Conservation (phyloP, 2,329 filamentous ascomycete species). For the Fusarium agapanthi region DNA sequence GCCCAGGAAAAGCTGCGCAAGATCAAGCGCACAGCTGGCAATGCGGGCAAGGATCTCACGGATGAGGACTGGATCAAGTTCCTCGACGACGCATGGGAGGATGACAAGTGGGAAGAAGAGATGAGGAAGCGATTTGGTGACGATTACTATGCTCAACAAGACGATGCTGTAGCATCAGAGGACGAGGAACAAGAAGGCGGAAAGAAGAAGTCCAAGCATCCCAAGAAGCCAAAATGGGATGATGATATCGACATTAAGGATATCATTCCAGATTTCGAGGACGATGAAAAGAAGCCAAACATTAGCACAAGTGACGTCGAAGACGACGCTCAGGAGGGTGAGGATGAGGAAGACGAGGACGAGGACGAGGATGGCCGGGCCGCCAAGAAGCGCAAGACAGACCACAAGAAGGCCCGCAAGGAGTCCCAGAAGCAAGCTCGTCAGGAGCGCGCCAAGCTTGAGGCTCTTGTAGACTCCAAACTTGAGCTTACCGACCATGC, state of each 20-base stretch:
- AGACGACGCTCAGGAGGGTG: slow-evolving; percentile 47
- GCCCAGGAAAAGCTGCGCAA: slow-evolving; percentile 85
- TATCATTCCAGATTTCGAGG: slow-evolving; percentile 85
- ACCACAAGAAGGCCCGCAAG: slow-evolving; percentile 66
- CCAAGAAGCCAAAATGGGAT: slow-evolving; percentile 80
- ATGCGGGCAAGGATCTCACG: slow-evolving; percentile 70
- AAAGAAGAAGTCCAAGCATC: slow-evolving; percentile 55
- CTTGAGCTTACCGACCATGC: slow-evolving; percentile 77
- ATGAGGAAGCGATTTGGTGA: slow-evolving; percentile 92
- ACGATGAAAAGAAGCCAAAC: slow-evolving; percentile 63
- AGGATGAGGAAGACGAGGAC: slow-evolving; percentile 42
- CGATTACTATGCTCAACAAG: slow-evolving; percentile 83
- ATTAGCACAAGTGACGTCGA: slow-evolving; percentile 62
- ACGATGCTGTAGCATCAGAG: slow-evolving; percentile 72
- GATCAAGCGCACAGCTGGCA: slow-evolving; percentile 88
- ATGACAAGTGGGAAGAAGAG: slow-evolving; percentile 88
- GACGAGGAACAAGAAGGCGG: slow-evolving; percentile 66
- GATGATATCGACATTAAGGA: slow-evolving; percentile 98
- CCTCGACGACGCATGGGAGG: slow-evolving; percentile 87
- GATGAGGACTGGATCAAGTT: slow-evolving; percentile 87
- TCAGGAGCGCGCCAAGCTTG: slow-evolving; percentile 82
- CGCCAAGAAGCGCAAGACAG: slow-evolving; percentile 69
- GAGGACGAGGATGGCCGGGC: slow-evolving; percentile 55
- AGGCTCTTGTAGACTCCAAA: slow-evolving; percentile 84
- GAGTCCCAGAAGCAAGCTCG: slow-evolving; percentile 76